Conservation (phyloP, 2,329 filamentous ascomycete genomes). For the Aspergillus spinulosporus region DNA sequence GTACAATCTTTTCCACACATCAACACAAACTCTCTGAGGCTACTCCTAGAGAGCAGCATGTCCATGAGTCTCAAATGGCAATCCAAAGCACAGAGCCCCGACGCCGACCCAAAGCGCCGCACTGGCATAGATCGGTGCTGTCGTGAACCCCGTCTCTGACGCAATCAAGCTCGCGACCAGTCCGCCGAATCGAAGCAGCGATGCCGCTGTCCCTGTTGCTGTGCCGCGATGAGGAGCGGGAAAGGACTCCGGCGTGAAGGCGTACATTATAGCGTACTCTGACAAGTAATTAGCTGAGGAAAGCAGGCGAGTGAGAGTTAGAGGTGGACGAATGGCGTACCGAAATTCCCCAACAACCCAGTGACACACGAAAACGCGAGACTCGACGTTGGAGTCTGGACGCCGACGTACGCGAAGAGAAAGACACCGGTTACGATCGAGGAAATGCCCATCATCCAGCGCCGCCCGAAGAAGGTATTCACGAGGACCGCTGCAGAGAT, state of each 20-base stretch:
- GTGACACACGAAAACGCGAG: conserved; percentile 44
- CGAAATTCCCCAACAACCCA: conserved; percentile 47
- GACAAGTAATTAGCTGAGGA: neutral
- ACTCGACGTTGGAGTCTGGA: conserved; percentile 38
- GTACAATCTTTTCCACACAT: too few relatives aligned
- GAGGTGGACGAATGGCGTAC: conserved; percentile 12
- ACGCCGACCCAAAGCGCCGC: conserved; percentile 50
- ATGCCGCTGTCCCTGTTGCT: conserved; percentile 36
- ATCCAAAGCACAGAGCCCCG: conserved; percentile 43
- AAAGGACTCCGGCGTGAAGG: conserved; percentile 32
- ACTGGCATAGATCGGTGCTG: conserved; percentile 48
- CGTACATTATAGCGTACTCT: conserved; percentile 37
- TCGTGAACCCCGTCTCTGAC: conserved; percentile 45
- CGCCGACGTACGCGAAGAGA: conserved; percentile 50
- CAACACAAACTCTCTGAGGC: too few relatives aligned
- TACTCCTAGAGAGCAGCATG: conserved; percentile 24
- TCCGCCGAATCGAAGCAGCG: conserved; percentile 31
- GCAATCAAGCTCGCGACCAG: conserved; percentile 47
- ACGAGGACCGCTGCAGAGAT: conserved; percentile 46
- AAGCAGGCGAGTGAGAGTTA: neutral
- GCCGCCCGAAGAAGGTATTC: conserved; percentile 44
- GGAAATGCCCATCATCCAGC: conserved; percentile 49
- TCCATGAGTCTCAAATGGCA: conserved; percentile 49
- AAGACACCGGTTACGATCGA: conserved; percentile 49
- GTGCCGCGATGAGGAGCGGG: conserved; percentile 31